Percentiles rank a stretch among this genome's conserved stretches.
These are phyloP conservation scores for Termitomyces titanicus DNA, from an alignment of 768 basidiomycete species.

Conservation along the genomic window DNA sequence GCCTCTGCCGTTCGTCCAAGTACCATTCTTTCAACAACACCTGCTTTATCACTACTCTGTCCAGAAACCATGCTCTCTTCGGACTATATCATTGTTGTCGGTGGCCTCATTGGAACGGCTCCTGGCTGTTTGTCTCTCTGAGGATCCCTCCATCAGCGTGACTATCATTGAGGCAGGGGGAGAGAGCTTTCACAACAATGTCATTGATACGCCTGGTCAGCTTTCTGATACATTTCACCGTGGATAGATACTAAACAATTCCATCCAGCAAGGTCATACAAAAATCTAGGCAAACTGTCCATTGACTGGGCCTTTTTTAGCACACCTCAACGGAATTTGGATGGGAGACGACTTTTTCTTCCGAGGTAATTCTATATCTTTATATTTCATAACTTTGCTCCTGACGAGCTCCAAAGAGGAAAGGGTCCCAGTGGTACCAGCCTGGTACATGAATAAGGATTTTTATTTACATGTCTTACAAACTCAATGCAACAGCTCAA, in stretches of 20 bases:
- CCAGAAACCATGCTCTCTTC: conserved; percentile 1
- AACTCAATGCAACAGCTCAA: not conserved
- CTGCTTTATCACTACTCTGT: too few relatives aligned
- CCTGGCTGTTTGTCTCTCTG: conserved; percentile 20
- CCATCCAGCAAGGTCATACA: not conserved
- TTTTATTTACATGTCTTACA: too few relatives aligned
- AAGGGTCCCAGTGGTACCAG: conserved; percentile 1
- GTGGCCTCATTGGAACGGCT: conserved; percentile 19
- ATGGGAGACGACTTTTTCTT: not conserved
- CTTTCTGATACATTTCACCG: not conserved
- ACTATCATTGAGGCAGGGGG: conserved; percentile 29
- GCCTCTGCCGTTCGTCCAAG: too few relatives aligned
- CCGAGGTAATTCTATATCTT: not conserved
- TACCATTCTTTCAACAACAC: too few relatives aligned
- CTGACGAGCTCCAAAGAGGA: not conserved
- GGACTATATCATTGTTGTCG: conserved; percentile 13
- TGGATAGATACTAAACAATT: not conserved
- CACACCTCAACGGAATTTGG: not conserved
- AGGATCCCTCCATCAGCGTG: conserved; percentile 15
- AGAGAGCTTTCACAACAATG: not conserved
- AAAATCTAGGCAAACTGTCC: not conserved
- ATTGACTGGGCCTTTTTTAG: conserved; percentile 2
- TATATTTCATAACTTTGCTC: not conserved
- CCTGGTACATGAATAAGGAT: not conserved
- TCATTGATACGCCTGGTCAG: not conserved